Conservation (phyloP, 2,329 filamentous ascomycete species). For the Stagonosporopsis chrysanthemi region DNA sequence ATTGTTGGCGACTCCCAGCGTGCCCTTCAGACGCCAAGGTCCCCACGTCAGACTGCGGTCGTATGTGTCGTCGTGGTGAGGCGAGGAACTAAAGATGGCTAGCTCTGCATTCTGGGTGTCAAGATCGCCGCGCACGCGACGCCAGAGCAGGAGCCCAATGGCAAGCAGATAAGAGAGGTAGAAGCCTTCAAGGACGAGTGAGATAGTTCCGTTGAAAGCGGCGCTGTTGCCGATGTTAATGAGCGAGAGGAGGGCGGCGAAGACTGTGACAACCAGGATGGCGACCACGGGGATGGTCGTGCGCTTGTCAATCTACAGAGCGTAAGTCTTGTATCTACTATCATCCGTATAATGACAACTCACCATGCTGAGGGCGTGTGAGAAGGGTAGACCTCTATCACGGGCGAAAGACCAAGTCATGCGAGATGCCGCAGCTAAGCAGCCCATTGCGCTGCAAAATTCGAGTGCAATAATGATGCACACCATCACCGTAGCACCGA, state of each 20-base stretch:
- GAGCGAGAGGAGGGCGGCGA: conserved; percentile 56
- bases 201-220: conserved; percentile 48
- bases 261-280: conserved; percentile 55
- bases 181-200: conserved; percentile 46
- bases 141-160: conserved; percentile 44
- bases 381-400: conserved; percentile 53
- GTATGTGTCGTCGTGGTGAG: conserved; percentile 27
- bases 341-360: not conserved
- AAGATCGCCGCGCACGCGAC: conserved; percentile 46
- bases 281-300: conserved; percentile 56
- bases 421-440: conserved; percentile 52
- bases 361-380: conserved; percentile 40
- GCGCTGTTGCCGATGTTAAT: conserved; percentile 61
- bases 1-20: conserved; percentile 42
- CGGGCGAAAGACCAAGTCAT: conserved; percentile 56
- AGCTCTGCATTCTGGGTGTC: conserved; percentile 30
- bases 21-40: conserved; percentile 44
- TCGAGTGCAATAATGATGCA: conserved; percentile 52
- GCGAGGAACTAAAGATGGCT: conserved; percentile 32
- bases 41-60: conserved; percentile 42
- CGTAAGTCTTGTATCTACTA: conserved; percentile 12
- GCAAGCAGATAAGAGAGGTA: conserved; percentile 48
- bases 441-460: conserved; percentile 53
- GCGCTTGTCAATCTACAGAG: conserved; percentile 42
- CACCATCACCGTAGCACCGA: conserved; percentile 58